Evolutionary conservation across 176 grass and related monocot genomes (phyloP), one percentile per base, ranked within the genome.

Genomic region (Aegilops sharonensis): DNA sequence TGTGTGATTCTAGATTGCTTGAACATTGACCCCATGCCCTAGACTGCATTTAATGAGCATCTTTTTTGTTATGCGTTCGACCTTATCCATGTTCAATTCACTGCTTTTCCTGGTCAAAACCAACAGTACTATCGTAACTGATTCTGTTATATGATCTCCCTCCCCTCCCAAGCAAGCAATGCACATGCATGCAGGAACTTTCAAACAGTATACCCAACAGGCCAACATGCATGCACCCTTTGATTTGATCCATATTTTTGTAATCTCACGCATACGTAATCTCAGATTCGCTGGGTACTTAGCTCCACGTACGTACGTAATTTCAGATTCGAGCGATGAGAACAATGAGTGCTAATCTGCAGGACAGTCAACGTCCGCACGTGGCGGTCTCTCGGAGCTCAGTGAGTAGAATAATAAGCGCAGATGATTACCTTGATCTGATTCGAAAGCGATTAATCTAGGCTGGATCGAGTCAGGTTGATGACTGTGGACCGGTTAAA

Each of bases 401-500:
- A 10, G 30, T 8, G 4, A 31, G 14, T 24, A 72, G 13, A 78
- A 39, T 54, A 56, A 73, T 71, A 20, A 45, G 48, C 17, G 23
- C 45, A 9, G 24, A 15, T 27, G 71, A 52, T 82, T 75, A 18
- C 40, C n/a, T 17, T 23, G 86, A 68, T 23, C 70, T 77, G 61
- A 67, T 83, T n/a, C 37, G 29, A 7, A 64, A 62, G 9, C 47
- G 64, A 82, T 10, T 75, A 66, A 73, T 57, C 36, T 42, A 80
- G 15, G 42, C 78, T 52, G 6, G 18, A 50, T 17, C 24, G 57
- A 15, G 14, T 23, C 24, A 40, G 21, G 14, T n/a, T 31, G 30
- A 40, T 75, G 78, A 65, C 69, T 56, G 74, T 75, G 77, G 59
- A n/a, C 56, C 23, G 24, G 40, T 65, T 56, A 65, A 64, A 74